A percentile compares a stretch with the other conserved stretches of the same genome.
Evolutionary conservation across 495 filamentous ascomycete genomes (phyloP).

Genomic region (Parachaetomium inaequale): DNA sequence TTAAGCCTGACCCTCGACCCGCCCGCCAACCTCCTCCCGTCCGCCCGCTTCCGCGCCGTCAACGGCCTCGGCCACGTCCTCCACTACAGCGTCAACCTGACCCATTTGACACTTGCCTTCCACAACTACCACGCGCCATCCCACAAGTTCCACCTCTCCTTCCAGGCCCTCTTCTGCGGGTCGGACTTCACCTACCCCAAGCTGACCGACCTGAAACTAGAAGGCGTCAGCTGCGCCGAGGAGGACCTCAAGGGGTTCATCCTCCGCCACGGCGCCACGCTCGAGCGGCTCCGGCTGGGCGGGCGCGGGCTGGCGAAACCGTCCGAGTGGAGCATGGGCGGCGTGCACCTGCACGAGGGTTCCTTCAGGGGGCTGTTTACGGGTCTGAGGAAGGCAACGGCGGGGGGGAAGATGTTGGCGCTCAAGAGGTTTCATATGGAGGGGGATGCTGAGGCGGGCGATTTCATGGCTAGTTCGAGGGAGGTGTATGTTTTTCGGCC

Average conservation of each 20-base stretch:
- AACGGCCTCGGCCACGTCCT: constrained; percentile 45
- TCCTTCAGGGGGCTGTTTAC: constrained; percentile 41
- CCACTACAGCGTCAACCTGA: constrained; percentile 37
- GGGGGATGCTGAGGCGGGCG: constrained; percentile 44
- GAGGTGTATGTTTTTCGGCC: constrained; percentile 46
- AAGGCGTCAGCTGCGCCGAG: constrained; percentile 43
- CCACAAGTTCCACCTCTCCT: constrained; percentile 42
- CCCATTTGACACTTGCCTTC: constrained; percentile 42
- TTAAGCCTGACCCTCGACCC: constrained; percentile 42
- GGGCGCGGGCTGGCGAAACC: constrained; percentile 43
- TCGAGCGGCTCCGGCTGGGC: constrained; percentile 42
- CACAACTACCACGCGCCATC: constrained; percentile 39
- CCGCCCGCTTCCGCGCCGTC: constrained; percentile 36
- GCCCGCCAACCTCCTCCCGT: constrained; percentile 34
- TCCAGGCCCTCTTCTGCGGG: constrained; percentile 35
- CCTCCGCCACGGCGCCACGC: constrained; percentile 39
- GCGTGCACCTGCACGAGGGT: constrained; percentile 44
- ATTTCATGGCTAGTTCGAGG: constrained; percentile 34
- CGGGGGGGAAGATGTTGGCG: constrained; percentile 32
- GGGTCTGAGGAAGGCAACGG: too few species aligned
- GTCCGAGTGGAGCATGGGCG: constrained; percentile 40
- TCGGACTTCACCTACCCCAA: constrained; percentile 34
- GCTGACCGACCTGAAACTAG: constrained; percentile 44
- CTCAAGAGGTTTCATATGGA: constrained; percentile 45
- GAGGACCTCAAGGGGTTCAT: constrained; percentile 44